Percentiles rank a stretch among this genome's conserved stretches.
Conservation (phyloP, 2,329 filamentous ascomycete species). For the Ceratocystis cacaofunesta region DNA sequence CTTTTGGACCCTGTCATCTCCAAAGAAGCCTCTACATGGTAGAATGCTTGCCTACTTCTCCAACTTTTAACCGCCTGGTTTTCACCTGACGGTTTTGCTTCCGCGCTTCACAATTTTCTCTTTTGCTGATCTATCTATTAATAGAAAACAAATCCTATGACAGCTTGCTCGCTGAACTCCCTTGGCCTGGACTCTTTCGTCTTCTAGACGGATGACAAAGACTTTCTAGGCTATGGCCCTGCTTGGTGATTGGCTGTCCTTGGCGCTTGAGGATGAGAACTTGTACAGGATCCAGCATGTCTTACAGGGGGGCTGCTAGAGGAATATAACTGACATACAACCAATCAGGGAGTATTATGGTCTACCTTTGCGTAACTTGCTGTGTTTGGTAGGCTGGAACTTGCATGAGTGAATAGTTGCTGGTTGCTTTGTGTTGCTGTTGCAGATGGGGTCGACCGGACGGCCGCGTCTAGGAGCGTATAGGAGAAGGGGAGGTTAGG, state of each 20-base stretch:
- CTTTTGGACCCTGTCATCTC: not conserved
- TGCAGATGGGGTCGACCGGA: not conserved
- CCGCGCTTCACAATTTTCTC: not conserved
- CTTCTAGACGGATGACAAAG: no score
- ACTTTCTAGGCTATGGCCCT: not conserved
- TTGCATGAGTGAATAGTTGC: no score
- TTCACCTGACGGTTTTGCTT: not conserved
- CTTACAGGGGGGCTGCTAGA: not conserved
- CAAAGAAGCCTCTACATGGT: not conserved
- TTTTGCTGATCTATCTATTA: not conserved
- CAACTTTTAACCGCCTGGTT: not conserved
- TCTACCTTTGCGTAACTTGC: no score
- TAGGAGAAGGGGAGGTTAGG: not conserved
- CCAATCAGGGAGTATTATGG: not conserved
- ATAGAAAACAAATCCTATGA: not conserved
- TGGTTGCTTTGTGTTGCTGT: no score
- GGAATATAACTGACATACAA: not conserved
- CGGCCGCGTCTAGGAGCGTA: not conserved
- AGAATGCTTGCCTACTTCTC: not conserved
- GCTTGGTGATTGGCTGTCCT: not conserved
- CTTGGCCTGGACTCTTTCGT: no score
- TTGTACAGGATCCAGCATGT: not conserved
- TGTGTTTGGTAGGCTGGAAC: no score
- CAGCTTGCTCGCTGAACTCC: no score
- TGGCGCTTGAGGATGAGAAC: not conserved